phyloP scores from a whole-genome alignment of 306 rosid species.

The Pterocarpus santalinus region DNA sequence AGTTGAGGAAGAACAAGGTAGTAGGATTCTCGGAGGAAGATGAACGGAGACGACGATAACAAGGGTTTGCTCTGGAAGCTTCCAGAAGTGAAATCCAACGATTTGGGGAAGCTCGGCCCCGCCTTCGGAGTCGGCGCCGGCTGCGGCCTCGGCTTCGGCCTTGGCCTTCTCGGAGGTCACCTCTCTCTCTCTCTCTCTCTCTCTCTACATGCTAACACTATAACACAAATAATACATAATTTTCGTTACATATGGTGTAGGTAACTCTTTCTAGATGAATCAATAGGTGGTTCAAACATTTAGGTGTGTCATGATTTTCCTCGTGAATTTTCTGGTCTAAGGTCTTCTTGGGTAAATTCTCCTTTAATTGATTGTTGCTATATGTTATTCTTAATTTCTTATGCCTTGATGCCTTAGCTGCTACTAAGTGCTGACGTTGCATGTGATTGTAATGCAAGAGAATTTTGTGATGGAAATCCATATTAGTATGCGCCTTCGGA shows the following conservation, averaged over 20 bases:
- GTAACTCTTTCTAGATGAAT: not conserved
- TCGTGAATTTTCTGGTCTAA: not conserved
- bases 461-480: too few relatives aligned
- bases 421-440: not conserved
- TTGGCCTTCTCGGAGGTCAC: slow-evolving; percentile 87
- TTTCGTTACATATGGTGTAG: too few relatives aligned
- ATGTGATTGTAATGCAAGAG: not conserved
- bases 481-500: too few relatives aligned
- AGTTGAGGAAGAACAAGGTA: too few relatives aligned
- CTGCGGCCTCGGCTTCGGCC: slow-evolving; percentile 87
- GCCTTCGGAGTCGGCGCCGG: slow-evolving; percentile 87
- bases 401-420: not conserved
- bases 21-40: not conserved
- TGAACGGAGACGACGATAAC: slow-evolving; percentile 50
- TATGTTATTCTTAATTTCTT: not conserved
- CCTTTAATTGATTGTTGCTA: not conserved
- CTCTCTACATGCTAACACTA: not conserved
- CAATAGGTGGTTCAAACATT: not conserved
- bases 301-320: not conserved
- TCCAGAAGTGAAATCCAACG: slow-evolving; percentile 57
- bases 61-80: slow-evolving; percentile 86
- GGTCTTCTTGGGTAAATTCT: not conserved
- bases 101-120: slow-evolving; percentile 84
- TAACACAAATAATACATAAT: too few relatives aligned
- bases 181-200: not conserved